phyloP scores from a whole-genome alignment of 495 filamentous ascomycete species.

The Penicillium diatomitis region DNA sequence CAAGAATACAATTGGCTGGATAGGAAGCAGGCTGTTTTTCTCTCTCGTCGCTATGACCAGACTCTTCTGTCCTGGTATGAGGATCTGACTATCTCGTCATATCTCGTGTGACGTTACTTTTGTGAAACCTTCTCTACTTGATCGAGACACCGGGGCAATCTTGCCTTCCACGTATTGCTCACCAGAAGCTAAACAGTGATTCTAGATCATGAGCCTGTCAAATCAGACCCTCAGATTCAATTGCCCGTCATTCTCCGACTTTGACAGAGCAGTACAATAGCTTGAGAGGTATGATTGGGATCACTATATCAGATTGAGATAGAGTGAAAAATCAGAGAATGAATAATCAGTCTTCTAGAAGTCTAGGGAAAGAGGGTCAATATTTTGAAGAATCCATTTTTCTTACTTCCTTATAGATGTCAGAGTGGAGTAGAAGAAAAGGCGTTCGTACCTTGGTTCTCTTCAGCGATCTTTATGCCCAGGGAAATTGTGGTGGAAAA shows the following conservation, averaged over 20 bases:
- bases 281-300: no score
- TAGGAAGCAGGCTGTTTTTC: slow-evolving; percentile 3
- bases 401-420: no score
- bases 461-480: background rate
- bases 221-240: no score
- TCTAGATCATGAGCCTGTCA: no score
- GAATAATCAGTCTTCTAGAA: no score
- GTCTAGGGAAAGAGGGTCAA: no score
- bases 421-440: no score
- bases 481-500: background rate
- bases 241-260: no score
- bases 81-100: slow-evolving; percentile 22
- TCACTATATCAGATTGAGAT: no score
- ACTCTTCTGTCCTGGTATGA: background rate
- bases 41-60: slow-evolving; percentile 8
- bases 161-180: slow-evolving; percentile 9
- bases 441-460: background rate
- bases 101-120: slow-evolving; percentile 26
- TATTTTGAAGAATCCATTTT: no score
- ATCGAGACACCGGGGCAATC: slow-evolving; percentile 17
- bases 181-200: background rate
- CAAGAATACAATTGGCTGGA: slow-evolving; percentile 9
- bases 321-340: no score
- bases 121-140: slow-evolving; percentile 22
- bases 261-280: no score